Percentiles rank a stretch among this genome's conserved stretches.
phyloP scores from a whole-genome alignment of 2,329 filamentous ascomycete genomes.

The Fusarium marasasianum region DNA sequence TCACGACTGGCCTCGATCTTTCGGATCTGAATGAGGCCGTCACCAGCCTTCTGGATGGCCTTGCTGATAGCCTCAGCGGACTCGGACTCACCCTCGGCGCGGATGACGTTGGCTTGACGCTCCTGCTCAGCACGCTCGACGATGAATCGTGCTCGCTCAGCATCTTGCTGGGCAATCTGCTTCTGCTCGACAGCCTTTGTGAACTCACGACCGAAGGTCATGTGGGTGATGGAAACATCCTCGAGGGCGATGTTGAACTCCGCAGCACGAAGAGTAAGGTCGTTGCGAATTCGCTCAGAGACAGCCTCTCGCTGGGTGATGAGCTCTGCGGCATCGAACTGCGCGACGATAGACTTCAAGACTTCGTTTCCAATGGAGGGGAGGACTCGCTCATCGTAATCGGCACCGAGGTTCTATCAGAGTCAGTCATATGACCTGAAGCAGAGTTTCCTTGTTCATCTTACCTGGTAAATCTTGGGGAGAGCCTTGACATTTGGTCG shows the following conservation, averaged over 20 bases:
- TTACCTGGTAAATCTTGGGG: constrained; percentile 98
- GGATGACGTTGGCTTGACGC: constrained; percentile 97
- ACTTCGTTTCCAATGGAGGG: constrained; percentile 99
- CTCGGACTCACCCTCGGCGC: constrained; percentile 97
- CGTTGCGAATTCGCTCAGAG: constrained; percentile 89
- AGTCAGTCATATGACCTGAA: constrained; percentile 15
- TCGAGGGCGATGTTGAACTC: constrained; percentile 99
- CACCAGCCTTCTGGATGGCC: constrained; percentile 91
- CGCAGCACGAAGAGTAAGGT: constrained; percentile 89
- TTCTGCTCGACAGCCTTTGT: constrained; percentile 99
- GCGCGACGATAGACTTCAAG: constrained; percentile 96
- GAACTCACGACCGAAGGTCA: constrained; percentile 99
- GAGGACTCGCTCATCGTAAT: constrained; percentile 98
- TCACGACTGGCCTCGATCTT: constrained; percentile 97
- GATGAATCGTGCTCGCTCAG: constrained; percentile 95
- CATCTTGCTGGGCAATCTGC: constrained; percentile 99
- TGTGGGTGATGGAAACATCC: constrained; percentile 99
- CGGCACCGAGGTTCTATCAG: constrained; percentile 87
- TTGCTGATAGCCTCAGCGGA: constrained; percentile 94
- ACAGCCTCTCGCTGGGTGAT: constrained; percentile 99
- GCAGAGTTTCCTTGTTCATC: not conserved
- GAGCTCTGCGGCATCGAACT: constrained; percentile 98
- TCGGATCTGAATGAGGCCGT: constrained; percentile 94
- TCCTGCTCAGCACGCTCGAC: constrained; percentile 99
- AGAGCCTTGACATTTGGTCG: constrained; percentile 91